Evolutionary conservation across 2,329 filamentous ascomycete species (phyloP), one percentile per base, ranked within the genome.

Genomic region (Cladosporium sp.): DNA sequence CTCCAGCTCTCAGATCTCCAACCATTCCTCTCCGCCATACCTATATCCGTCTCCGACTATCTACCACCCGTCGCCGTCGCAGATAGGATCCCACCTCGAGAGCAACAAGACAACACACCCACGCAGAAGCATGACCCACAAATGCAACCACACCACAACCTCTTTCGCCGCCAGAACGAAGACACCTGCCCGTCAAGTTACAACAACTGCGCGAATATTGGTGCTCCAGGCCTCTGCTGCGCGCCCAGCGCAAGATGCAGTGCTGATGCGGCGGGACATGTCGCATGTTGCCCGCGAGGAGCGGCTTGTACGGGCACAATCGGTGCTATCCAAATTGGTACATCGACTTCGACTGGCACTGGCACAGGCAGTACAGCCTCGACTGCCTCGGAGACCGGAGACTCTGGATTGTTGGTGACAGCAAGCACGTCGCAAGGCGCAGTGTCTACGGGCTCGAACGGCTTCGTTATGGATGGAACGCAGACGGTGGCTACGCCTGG

Each of bases 231-330:
- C 46, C 80, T 86, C 64, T 89, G 87, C 79, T 89, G 87, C 75
- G 78, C 78, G 37, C 76, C 78, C 49, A 80, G 79, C 58, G 81
- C 84, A 26, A 79, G 81, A 65, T 89, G 87, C 77, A 81, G 83
- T 50, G 80, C 81, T 60, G 87, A 89, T 75, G 76, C 77, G 49
- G 83, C 81, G 44, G 81, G 85, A 63, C 80, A 87, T 67, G 83
- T 88, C 63, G 87, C 86, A 28, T 89, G 87, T 79, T 89, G 87
- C 76, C 86, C 86, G 0, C 80, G 77, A 29, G 82, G 84, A 60
- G 83, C 83, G 16, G 82, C 78, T 31, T 89, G 87, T 72, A 88
- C 86, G 0, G 87, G 87, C 2, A 82, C 79, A 10, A 79, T 88
- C 11, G 75, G 68, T 10, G 73, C 72, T 21, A 68, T 75, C 16